Evolutionary conservation across 768 basidiomycete species (phyloP), one percentile per base, ranked within the genome.

Genomic region (Tylopilus sp.): DNA sequence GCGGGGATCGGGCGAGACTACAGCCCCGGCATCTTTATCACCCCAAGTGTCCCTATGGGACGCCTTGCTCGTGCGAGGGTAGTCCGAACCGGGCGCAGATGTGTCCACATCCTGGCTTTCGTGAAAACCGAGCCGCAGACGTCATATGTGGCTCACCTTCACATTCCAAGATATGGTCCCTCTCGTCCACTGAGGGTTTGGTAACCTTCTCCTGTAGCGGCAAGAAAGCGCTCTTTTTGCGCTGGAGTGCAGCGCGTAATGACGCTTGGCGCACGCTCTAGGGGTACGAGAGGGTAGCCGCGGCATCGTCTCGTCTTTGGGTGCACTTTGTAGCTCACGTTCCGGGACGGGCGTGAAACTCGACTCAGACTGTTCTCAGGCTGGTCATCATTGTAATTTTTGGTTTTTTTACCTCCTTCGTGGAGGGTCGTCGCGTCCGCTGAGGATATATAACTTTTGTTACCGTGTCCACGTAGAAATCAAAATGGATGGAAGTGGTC

Each of bases 1-100:
- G 79, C 72, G 78, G 79, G 74, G 81, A 79, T 72, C 63, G 79
- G 81, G 78, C 73, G 71, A 56, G 48, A 14, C 26, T 1, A 11
- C 48, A 30, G n/a, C 16, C 47, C 28, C 17, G 26, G 14, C 40
- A 22, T 51, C 7, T 53, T 52, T 45, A 48, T 65, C 63, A 38
- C 53, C 52, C 64, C 46, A 14, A 36, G 36, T 19, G 36, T 37
- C 36, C 36, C 31, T 31, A 37, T 10, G 21, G 48, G 48, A 52
- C 21, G 51, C 56, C 56, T 56, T 57, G 55, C 16, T 55, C 47
- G 54, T 40, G 13, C 29, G 21, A 0, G 38, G n/a, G 9, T 21
- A 1, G 11, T 26, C 4, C n/a, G 3, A 0, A 13, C 36, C 3
- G n/a, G 19, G 19, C 33, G 33, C n/a, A n/a, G n/a, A n/a, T n/a